Base-by-base conservation (phyloP, 805 yeast genomes). In the Candida nanaspora region DNA sequence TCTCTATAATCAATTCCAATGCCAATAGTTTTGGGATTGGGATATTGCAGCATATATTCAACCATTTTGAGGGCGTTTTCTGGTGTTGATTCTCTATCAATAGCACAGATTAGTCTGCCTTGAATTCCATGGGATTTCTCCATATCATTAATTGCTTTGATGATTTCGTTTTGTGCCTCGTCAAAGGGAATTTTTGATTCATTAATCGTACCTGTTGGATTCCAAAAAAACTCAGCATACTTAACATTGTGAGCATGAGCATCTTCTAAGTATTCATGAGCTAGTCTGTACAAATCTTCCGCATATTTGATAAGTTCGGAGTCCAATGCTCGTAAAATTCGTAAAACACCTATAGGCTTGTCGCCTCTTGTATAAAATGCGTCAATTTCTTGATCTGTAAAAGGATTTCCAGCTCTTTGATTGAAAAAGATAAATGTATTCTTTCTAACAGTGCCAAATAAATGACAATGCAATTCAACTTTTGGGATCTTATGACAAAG, bases 1-100 rank as follows among this genome's bases (percentile, higher is more conserved):
- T 58, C 63, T 37, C 61, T 46, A 43, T 58, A 58, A 42, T 58
- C 63, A 16, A 58, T 55, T n/a, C 63, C 63, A 30, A 58, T 49
- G 4, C 63, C 63, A 19, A 53, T 45, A 13, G 50, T 50, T 34
- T 41, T 47, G 6, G 55, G 55, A 18, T 45, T 40, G 26, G 47
- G 48, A 36, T 53, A 20, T 16, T 45, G 45, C n/a, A 53, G 31
- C 61, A 57, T 57, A 57, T 57, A 55, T 16, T 55, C 51, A 2
- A 58, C 50, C 57, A 57, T 52, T 39, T 47, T 42, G 7, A 49
- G 46, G 2, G 63, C 62, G 16, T 38, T 38, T 23, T 53, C 52
- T 2, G 55, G 51, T n/a, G 46, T 44, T 8, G 47, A 50, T 33
- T 55, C 60, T 30, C 63, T 45, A 33, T 58, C 63, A 8, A 57